Percentiles rank a stretch among this genome's conserved stretches.
Evolutionary conservation across 208 protist genomes (phyloP).

Genomic region (Blechomonas ayalai): DNA sequence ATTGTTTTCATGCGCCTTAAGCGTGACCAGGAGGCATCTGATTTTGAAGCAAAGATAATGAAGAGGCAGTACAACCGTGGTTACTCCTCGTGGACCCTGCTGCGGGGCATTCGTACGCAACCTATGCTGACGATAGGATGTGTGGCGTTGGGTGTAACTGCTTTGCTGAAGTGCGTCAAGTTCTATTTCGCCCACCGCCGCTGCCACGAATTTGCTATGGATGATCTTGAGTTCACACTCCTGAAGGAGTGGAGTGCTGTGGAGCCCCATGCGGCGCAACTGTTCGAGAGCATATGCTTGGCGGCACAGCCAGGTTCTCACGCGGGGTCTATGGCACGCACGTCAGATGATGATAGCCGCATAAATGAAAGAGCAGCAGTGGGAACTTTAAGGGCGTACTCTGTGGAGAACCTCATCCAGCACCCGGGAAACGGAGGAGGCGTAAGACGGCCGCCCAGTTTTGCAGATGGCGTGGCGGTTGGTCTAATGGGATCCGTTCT

Average conservation of each 20-base stretch:
- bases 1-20: conserved; percentile 35
- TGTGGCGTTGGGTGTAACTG: conserved; percentile 44
- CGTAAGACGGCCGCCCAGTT: conserved; percentile 30
- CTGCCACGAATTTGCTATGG: conserved; percentile 63
- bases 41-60: conserved; percentile 26
- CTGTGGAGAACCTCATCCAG: too few species aligned
- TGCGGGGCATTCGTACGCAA: conserved; percentile 54
- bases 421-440: conserved; percentile 1
- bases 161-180: conserved; percentile 55
- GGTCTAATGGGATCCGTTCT: conserved; percentile 73
- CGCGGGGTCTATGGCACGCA: background rate
- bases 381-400: too few species aligned
- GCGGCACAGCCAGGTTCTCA: background rate
- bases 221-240: conserved; percentile 59
- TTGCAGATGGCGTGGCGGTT: conserved; percentile 73
- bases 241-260: conserved; percentile 20
- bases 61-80: conserved; percentile 22
- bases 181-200: conserved; percentile 57
- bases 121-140: conserved; percentile 73
- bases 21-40: conserved; percentile 37
- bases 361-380: conserved; percentile 1
- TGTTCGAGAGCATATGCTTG: conserved; percentile 9
- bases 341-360: background rate
- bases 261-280: conserved; percentile 4
- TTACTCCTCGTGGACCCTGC: conserved; percentile 36